Evolutionary conservation across 371 early-diverging fungal genomes (phyloP), one percentile per base, ranked within the genome.

Genomic region (Mortierella sp.): DNA sequence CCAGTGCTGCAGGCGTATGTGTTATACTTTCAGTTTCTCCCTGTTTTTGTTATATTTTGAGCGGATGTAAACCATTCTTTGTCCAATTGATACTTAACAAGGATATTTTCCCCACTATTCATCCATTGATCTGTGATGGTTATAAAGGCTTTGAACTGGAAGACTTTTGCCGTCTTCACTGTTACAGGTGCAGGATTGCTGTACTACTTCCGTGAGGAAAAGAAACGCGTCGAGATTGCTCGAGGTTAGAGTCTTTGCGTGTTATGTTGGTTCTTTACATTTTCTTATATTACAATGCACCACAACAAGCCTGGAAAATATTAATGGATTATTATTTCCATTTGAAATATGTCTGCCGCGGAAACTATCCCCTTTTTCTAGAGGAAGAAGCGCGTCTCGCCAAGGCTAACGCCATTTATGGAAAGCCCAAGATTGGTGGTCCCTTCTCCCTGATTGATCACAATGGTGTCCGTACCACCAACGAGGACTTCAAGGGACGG

Each of bases 401-500:
- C 46, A 70, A 64, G 48, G 84, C 76, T 15, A 72, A 56, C 43
- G 72, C 79, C 48, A 78, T 84, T 0, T 82, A 82, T 50, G 95
- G 95, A 31, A 92, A 89, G 68, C 96, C 99, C n/a, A 88, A 91
- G 56, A 87, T 99, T 56, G 99, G 99, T 3, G 98, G 97, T 1
- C 90, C 96, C 6, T 98, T 96, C 70, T 84, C 87, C 26, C 81
- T 99, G 64, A 89, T 90, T 3, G 91, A 98, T 71, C 93, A 93
- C 39, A 72, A 89, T 46, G 94, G 94, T 15, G 78, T 79, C 34
- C 79, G 83, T 6, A 84, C 79, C 3, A 91, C 92, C 17, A 86
- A 93, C 67, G 71, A 83, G 55, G 86, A 89, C 60, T 90, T 93
- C 65, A 83, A 84, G 37, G 99, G 96, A 26, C 90, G 88, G 46